Percentiles rank a stretch among this genome's conserved stretches.
Conservation (phyloP, 805 yeast genomes). For the Starmera dryadoides region DNA sequence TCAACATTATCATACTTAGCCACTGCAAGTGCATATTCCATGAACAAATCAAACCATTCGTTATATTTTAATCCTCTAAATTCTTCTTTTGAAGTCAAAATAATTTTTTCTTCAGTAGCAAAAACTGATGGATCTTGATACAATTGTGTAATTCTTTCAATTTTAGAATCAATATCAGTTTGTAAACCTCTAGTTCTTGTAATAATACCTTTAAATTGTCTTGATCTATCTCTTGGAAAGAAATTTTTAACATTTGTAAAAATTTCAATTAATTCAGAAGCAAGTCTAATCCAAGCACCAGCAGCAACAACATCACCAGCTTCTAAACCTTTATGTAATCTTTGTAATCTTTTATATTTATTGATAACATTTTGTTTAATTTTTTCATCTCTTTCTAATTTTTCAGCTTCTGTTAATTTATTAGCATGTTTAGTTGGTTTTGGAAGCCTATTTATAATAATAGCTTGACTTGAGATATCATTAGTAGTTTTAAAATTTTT, state of each 20-base stretch:
- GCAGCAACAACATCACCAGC: constrained; percentile 53
- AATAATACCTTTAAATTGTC: constrained; percentile 61
- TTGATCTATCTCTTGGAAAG: constrained; percentile 69
- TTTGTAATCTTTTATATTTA: constrained; percentile 45
- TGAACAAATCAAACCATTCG: constrained; percentile 79
- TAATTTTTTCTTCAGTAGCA: constrained; percentile 33
- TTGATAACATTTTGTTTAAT: constrained; percentile 53
- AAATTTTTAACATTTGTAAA: constrained; percentile 73
- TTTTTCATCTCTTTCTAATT: constrained; percentile 45
- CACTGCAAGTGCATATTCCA: constrained; percentile 67
- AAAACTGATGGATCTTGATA: constrained; percentile 43
- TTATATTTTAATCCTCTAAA: constrained; percentile 74
- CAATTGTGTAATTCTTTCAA: constrained; percentile 59
- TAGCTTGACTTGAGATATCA: constrained; percentile 8
- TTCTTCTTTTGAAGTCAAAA: constrained; percentile 42
- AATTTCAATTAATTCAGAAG: constrained; percentile 75
- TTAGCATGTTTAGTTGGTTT: constrained; percentile 23
- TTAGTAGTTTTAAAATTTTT: constrained; percentile 10
- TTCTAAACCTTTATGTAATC: constrained; percentile 42
- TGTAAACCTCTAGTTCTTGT: constrained; percentile 53
- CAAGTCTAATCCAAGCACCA: constrained; percentile 76
- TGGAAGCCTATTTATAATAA: constrained; percentile 14
- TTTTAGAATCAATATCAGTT: constrained; percentile 64
- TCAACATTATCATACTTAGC: constrained; percentile 52
- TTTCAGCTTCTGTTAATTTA: constrained; percentile 35